phyloP scores from a whole-genome alignment of 1,284 basidiomycete species.

The Earliella scabrosa region DNA sequence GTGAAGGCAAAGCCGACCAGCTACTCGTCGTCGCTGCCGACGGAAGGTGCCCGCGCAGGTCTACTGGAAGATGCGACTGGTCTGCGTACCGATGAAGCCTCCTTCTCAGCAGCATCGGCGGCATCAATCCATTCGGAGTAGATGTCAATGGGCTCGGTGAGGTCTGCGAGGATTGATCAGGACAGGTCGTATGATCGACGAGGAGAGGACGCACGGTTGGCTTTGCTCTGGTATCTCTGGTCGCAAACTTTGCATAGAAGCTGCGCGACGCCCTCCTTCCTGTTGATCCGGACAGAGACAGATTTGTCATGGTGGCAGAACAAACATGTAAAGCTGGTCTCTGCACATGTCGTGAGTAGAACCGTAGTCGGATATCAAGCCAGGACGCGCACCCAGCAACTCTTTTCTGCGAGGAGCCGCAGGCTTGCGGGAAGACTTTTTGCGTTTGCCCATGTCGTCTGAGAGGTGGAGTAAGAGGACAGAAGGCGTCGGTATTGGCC shows the following conservation, averaged over 20 bases:
- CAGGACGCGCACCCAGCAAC: constrained; percentile 62
- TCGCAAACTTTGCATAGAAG: constrained; percentile 81
- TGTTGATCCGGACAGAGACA: constrained; percentile 84
- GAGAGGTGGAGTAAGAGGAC: neutral
- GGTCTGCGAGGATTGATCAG: constrained; percentile 47
- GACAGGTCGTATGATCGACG: constrained; percentile 22
- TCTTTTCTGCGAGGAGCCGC: constrained; percentile 59
- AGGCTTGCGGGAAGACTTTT: constrained; percentile 82
- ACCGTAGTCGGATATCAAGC: neutral
- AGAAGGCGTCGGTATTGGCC: neutral
- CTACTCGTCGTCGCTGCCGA: constrained; percentile 49
- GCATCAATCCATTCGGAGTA: constrained; percentile 95
- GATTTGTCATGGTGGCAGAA: constrained; percentile 93
- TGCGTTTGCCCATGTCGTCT: constrained; percentile 76
- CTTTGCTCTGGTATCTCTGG: constrained; percentile 83
- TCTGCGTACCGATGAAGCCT: constrained; percentile 49
- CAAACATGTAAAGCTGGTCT: constrained; percentile 81
- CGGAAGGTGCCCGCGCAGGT: constrained; percentile 37
- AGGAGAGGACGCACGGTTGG: constrained; percentile 66
- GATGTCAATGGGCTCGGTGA: constrained; percentile 89
- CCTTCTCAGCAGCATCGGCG: constrained; percentile 80
- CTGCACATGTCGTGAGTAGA: constrained; percentile 42
- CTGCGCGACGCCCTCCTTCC: constrained; percentile 80
- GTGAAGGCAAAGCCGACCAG: neutral
- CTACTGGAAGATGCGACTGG: constrained; percentile 64